Evolutionary conservation across 257 asterid species (phyloP).

Genomic region (Mitragyna speciosa): DNA sequence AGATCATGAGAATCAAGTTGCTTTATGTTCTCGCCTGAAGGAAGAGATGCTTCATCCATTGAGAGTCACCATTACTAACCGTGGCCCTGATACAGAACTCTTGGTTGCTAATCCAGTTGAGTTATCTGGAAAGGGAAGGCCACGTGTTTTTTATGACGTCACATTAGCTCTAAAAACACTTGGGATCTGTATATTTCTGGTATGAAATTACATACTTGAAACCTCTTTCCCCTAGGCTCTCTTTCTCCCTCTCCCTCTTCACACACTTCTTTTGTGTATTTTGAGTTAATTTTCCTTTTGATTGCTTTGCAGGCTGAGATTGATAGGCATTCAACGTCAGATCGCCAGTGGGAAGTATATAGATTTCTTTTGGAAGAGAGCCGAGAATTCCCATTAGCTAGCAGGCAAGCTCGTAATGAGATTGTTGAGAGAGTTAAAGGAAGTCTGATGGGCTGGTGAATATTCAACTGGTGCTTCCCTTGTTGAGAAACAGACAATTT

Average conservation of each 20-base stretch:
- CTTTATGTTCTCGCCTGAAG: conserved; percentile 40
- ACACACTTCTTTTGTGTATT: background rate
- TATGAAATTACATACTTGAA: conserved; percentile 20
- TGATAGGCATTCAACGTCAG: conserved; percentile 43
- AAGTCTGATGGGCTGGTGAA: conserved; percentile 52
- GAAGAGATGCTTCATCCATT: conserved; percentile 57
- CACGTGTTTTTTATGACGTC: conserved; percentile 47
- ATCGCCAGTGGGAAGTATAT: conserved; percentile 54
- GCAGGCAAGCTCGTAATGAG: conserved; percentile 34
- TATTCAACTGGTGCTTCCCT: background rate
- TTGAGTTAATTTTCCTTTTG: background rate
- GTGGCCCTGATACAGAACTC: conserved; percentile 59
- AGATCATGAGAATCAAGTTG: conserved; percentile 35
- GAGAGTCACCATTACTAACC: conserved; percentile 46
- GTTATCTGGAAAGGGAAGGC: conserved; percentile 54
- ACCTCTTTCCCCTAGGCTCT: background rate
- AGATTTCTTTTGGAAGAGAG: conserved; percentile 48
- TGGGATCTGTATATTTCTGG: conserved; percentile 46
- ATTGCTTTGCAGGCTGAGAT: conserved; percentile 45
- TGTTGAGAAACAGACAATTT: background rate
- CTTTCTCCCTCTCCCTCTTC: background rate
- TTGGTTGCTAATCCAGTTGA: conserved; percentile 59
- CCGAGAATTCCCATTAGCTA: conserved; percentile 37
- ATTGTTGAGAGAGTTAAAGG: conserved; percentile 39
- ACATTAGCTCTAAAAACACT: conserved; percentile 46